Evolutionary conservation across 2,329 filamentous ascomycete genomes (phyloP).

Genomic region (Cercospora janseana): DNA sequence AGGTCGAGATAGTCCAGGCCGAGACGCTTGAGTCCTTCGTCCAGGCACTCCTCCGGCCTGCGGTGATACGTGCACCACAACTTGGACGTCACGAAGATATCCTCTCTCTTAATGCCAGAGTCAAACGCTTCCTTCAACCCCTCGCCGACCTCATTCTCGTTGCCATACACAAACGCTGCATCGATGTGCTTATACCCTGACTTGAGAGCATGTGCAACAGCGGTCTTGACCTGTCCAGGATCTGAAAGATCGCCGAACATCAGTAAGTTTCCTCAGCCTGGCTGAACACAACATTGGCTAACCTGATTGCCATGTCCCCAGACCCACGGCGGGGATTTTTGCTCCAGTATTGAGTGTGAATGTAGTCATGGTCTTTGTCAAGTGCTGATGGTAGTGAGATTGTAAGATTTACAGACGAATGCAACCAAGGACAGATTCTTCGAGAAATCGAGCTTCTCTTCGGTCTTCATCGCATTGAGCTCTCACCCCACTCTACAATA

Average conservation of each 20-base stretch:
- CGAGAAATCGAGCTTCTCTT: conserved; percentile 35
- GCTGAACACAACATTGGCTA: background rate
- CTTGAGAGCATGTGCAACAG: conserved; percentile 50
- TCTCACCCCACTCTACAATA: background rate
- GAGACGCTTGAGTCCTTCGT: conserved; percentile 69
- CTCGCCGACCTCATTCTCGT: conserved; percentile 79
- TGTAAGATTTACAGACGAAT: conserved; percentile 18
- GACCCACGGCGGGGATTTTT: conserved; percentile 40
- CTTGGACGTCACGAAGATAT: conserved; percentile 83
- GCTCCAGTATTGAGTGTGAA: conserved; percentile 42
- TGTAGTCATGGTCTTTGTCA: conserved; percentile 29
- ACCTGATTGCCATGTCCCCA: conserved; percentile 42
- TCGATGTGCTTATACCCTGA: conserved; percentile 60
- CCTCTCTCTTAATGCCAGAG: conserved; percentile 68
- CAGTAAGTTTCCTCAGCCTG: background rate
- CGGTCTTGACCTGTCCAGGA: conserved; percentile 50
- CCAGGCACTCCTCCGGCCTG: conserved; percentile 65
- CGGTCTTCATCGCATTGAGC: background rate
- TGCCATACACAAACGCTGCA: conserved; percentile 71
- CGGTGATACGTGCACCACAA: conserved; percentile 79
- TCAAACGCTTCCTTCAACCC: conserved; percentile 70
- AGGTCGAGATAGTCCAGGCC: conserved; percentile 80
- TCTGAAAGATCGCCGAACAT: conserved; percentile 2
- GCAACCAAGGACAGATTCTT: too few species aligned
- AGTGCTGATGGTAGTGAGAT: conserved; percentile 26